These are phyloP conservation scores for Fusarium aywerte DNA, from an alignment of 2,329 filamentous ascomycete species.

Conservation along the genomic window DNA sequence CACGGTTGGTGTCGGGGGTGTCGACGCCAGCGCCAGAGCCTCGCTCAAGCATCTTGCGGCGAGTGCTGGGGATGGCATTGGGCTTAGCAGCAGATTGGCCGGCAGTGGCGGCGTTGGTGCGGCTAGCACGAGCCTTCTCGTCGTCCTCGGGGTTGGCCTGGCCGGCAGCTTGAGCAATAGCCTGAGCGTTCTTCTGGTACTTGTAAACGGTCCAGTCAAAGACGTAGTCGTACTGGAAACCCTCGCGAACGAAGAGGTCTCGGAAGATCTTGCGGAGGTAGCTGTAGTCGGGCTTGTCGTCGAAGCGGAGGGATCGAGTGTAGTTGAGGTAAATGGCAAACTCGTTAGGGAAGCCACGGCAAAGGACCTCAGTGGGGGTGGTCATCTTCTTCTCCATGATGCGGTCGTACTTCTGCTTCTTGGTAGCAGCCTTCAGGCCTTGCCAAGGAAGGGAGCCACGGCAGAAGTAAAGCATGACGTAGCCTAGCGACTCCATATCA, in stretches of 20 bases:
- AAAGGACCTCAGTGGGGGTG: slow-evolving; percentile 96
- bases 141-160: slow-evolving; percentile 75
- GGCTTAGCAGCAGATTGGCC: slow-evolving; percentile 74
- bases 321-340: slow-evolving; percentile 99
- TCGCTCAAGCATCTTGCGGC: slow-evolving; percentile 85
- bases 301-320: slow-evolving; percentile 96
- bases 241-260: slow-evolving; percentile 97
- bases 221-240: slow-evolving; percentile 99
- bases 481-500: slow-evolving; percentile 98
- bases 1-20: slow-evolving; percentile 77
- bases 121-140: slow-evolving; percentile 77
- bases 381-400: slow-evolving; percentile 99
- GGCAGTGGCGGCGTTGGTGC: slow-evolving; percentile 72
- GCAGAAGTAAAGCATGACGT: slow-evolving; percentile 99
- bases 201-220: slow-evolving; percentile 99
- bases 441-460: slow-evolving; percentile 99
- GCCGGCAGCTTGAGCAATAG: slow-evolving; percentile 84
- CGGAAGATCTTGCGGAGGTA: slow-evolving; percentile 99
- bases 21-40: slow-evolving; percentile 68
- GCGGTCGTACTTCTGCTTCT: slow-evolving; percentile 99
- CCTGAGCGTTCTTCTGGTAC: slow-evolving; percentile 99
- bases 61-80: slow-evolving; percentile 78
- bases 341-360: slow-evolving; percentile 98
- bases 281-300: slow-evolving; percentile 99
- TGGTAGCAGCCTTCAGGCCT: slow-evolving; percentile 96